These are phyloP conservation scores for Casuarina cunninghamiana DNA, from an alignment of 306 rosid genomes.

Conservation along the genomic window DNA sequence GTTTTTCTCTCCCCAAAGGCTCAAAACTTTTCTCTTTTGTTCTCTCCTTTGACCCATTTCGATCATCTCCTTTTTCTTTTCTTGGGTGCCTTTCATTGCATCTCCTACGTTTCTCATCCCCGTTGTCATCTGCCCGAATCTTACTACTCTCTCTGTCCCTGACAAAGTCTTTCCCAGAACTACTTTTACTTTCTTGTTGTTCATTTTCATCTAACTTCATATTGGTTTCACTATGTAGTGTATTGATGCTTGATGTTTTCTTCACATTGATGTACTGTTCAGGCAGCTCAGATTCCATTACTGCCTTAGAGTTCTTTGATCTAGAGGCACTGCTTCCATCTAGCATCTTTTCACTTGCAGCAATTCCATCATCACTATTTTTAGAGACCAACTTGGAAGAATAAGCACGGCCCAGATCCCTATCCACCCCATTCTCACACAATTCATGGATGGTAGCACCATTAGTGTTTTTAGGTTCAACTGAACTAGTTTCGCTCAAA, in stretches of 20 bases:
- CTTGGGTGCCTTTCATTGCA: constrained; percentile 57
- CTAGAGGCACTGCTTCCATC: constrained; percentile 40
- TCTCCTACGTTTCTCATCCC: constrained; percentile 55
- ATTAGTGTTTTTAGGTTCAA: constrained; percentile 38
- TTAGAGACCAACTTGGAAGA: constrained; percentile 41
- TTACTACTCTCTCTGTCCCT: constrained; percentile 61
- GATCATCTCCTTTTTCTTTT: constrained; percentile 58
- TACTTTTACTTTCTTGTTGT: constrained; percentile 38
- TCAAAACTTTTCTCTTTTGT: constrained; percentile 49
- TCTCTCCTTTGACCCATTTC: constrained; percentile 59
- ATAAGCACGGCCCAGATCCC: constrained; percentile 37
- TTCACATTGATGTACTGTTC: constrained; percentile 35
- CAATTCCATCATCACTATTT: constrained; percentile 38
- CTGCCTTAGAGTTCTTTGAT: constrained; percentile 33
- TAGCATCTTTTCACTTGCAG: constrained; percentile 42
- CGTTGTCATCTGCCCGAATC: constrained; percentile 53
- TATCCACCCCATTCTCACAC: constrained; percentile 39
- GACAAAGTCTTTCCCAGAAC: constrained; percentile 43
- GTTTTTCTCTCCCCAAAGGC: constrained; percentile 58
- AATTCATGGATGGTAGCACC: constrained; percentile 34
- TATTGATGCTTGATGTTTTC: constrained; percentile 38
- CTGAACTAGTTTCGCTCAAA: constrained; percentile 37
- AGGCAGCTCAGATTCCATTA: constrained; percentile 41
- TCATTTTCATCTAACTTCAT: constrained; percentile 50
- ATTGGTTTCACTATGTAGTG: constrained; percentile 46